Percentiles rank a stretch among this genome's conserved stretches.
These are phyloP conservation scores for Gossypium sturtianum DNA, from an alignment of 345 rosid species.

Conservation along the genomic window DNA sequence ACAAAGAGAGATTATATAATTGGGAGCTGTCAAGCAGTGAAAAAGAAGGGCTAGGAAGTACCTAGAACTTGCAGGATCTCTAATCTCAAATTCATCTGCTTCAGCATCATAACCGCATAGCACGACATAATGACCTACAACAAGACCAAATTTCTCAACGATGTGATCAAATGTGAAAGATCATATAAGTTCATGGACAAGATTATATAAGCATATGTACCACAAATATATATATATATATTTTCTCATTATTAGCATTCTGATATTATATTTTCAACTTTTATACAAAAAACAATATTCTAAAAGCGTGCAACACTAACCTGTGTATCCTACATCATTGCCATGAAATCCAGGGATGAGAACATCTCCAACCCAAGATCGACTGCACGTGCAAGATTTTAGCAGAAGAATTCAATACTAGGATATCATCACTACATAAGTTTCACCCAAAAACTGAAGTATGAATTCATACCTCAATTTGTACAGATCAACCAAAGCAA, in stretches of 20 bases:
- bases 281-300: background rate
- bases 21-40: background rate
- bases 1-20: background rate
- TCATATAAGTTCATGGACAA: background rate
- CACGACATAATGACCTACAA: constrained; percentile 79
- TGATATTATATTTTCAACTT: background rate
- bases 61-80: constrained; percentile 97
- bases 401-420: constrained; percentile 9
- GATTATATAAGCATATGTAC: background rate
- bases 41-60: constrained; percentile 21
- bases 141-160: constrained; percentile 4
- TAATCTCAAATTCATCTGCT: constrained; percentile 86
- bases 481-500: constrained; percentile 88
- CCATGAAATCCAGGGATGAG: constrained; percentile 18
- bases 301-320: constrained; percentile 34
- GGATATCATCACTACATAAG: constrained; percentile 4
- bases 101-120: constrained; percentile 80
- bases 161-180: background rate
- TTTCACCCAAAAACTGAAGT: background rate
- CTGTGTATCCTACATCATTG: constrained; percentile 52
- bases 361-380: background rate
- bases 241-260: background rate
- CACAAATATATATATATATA: background rate
- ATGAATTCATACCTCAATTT: constrained; percentile 57
- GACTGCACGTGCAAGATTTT: constrained; percentile 31